Conservation (phyloP, 306 rosid genomes). For the Lathyrus sativus region DNA sequence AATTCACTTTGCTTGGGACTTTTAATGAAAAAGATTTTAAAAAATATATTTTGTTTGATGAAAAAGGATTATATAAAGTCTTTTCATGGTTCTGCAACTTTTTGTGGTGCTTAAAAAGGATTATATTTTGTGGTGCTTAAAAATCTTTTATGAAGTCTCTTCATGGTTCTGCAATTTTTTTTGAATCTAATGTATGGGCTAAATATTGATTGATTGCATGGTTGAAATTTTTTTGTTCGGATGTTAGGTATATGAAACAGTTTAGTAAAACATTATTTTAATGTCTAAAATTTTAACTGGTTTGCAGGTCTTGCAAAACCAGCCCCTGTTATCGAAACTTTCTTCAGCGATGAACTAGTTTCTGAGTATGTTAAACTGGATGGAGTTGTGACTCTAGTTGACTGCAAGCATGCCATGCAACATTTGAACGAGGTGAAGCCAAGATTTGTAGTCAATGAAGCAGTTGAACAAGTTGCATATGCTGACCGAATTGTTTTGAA, state of each 20-base stretch:
- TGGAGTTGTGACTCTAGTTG: constrained; percentile 94
- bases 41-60: no score
- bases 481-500: constrained; percentile 87
- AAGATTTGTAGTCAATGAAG: constrained; percentile 93
- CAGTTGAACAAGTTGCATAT: constrained; percentile 89
- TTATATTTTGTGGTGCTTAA: constrained; percentile 28
- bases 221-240: constrained; percentile 2
- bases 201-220: constrained; percentile 27
- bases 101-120: no score
- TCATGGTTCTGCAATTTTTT: constrained; percentile 16
- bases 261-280: constrained; percentile 12
- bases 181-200: constrained; percentile 4
- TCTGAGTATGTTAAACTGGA: constrained; percentile 75
- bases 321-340: constrained; percentile 85
- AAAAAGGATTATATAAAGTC: no score
- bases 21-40: no score
- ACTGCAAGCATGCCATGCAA: constrained; percentile 78
- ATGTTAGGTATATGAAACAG: constrained; percentile 10
- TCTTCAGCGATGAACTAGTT: constrained; percentile 73
- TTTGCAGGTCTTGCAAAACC: constrained; percentile 89
- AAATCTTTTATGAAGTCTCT: constrained; percentile 3
- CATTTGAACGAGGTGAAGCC: constrained; percentile 88
- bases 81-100: no score
- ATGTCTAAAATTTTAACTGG: constrained; percentile 15
- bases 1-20: no score